Evolutionary conservation across 257 asterid genomes (phyloP).

Genomic region (Solanum tarapatanum): DNA sequence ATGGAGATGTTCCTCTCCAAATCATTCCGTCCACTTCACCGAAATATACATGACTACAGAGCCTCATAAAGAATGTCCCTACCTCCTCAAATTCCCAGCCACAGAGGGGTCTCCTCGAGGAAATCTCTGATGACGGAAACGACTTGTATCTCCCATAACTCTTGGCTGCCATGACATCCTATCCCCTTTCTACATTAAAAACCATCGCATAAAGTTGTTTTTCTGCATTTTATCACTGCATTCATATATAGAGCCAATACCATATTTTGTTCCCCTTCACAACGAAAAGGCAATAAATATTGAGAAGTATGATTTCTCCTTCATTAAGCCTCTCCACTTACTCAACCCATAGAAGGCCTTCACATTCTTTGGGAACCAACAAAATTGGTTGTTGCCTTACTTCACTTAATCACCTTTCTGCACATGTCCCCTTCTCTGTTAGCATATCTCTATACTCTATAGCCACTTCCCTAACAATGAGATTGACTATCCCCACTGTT

Average conservation of each 20-base stretch:
- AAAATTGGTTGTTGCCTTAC: background rate
- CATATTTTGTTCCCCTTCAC: background rate
- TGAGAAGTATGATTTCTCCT: background rate
- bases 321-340: background rate
- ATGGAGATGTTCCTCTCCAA: background rate
- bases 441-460: background rate
- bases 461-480: background rate
- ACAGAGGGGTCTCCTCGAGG: background rate
- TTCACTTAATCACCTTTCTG: background rate
- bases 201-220: background rate
- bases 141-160: background rate
- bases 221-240: background rate
- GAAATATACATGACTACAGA: background rate
- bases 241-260: background rate
- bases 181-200: background rate
- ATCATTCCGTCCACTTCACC: background rate
- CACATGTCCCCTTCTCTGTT: background rate
- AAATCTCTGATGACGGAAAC: background rate
- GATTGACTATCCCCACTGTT: background rate
- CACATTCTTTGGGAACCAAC: background rate
- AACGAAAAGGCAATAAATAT: background rate
- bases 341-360: background rate
- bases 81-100: background rate
- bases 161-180: background rate
- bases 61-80: background rate